A percentile compares a stretch with the other conserved stretches of the same genome.
Conservation (phyloP, 345 rosid species). For the Microthlaspi erraticum region DNA sequence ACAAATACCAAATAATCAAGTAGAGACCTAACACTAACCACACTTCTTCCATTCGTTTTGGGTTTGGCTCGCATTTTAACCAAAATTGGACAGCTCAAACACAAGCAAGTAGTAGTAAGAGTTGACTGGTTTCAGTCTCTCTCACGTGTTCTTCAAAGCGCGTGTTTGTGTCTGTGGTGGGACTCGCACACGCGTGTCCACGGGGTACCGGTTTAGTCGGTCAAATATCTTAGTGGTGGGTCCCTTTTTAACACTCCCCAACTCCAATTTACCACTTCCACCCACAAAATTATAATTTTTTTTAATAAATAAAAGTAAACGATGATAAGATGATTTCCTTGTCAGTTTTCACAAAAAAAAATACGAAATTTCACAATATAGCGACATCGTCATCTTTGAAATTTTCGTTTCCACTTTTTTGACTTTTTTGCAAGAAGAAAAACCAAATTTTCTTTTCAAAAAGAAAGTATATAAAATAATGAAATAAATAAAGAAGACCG, state of each 20-base stretch:
- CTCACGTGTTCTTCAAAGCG: slow-evolving; percentile 41
- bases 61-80: slow-evolving; percentile 7
- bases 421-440: slow-evolving; percentile 37
- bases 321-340: slow-evolving; percentile 1
- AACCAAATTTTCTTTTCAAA: no score
- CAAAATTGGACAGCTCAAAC: slow-evolving; percentile 9
- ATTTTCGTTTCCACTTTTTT: slow-evolving; percentile 31
- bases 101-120: slow-evolving; percentile 27
- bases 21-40: neutral
- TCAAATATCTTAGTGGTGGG: slow-evolving; percentile 10
- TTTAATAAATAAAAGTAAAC: no score
- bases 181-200: slow-evolving; percentile 36
- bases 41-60: neutral
- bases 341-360: neutral
- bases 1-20: neutral
- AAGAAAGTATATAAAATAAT: neutral
- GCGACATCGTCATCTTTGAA: slow-evolving; percentile 31
- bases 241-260: slow-evolving; percentile 12
- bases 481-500: neutral
- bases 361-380: slow-evolving; percentile 11
- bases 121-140: slow-evolving; percentile 39
- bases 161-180: slow-evolving; percentile 26
- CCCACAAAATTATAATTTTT: neutral
- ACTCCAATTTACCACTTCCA: slow-evolving; percentile 24
- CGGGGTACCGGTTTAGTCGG: slow-evolving; percentile 36